Evolutionary conservation across 1,284 basidiomycete species (phyloP).

Genomic region (Moesziomyces globuligerus): DNA sequence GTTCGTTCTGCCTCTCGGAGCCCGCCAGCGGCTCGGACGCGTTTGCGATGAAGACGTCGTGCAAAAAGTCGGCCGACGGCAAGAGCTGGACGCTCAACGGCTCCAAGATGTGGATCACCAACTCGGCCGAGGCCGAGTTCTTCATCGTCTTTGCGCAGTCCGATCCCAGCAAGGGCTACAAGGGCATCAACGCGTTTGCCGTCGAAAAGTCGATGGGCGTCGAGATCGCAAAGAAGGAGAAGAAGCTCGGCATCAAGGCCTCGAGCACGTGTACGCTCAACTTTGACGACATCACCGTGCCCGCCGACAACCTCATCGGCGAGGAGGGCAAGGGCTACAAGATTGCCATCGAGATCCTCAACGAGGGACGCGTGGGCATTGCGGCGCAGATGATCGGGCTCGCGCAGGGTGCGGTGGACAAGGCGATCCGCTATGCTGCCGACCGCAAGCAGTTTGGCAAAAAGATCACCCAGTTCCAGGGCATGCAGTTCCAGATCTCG

Average conservation of each 20-base stretch:
- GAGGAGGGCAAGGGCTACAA: conserved; percentile 96
- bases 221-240: conserved; percentile 97
- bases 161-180: conserved; percentile 95
- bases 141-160: conserved; percentile 90
- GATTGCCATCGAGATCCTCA: conserved; percentile 92
- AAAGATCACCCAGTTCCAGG: conserved; percentile 84
- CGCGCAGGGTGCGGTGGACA: conserved; percentile 95
- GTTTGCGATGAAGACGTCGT: conserved; percentile 93
- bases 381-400: conserved; percentile 86
- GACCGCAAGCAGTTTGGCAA: conserved; percentile 94
- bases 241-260: conserved; percentile 95
- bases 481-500: conserved; percentile 94
- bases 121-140: conserved; percentile 93
- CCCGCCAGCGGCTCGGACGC: conserved; percentile 93
- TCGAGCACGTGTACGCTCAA: conserved; percentile 96
- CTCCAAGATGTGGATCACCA: conserved; percentile 99
- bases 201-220: conserved; percentile 97
- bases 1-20: conserved; percentile 95
- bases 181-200: conserved; percentile 97
- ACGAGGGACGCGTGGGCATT: conserved; percentile 97
- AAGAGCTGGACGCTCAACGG: conserved; percentile 83
- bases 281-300: conserved; percentile 94
- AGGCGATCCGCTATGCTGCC: conserved; percentile 90
- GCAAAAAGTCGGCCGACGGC: conserved; percentile 79
- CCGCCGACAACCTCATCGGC: conserved; percentile 91